Conservation (phyloP, 495 filamentous ascomycete species). For the Cercophora sp. region DNA sequence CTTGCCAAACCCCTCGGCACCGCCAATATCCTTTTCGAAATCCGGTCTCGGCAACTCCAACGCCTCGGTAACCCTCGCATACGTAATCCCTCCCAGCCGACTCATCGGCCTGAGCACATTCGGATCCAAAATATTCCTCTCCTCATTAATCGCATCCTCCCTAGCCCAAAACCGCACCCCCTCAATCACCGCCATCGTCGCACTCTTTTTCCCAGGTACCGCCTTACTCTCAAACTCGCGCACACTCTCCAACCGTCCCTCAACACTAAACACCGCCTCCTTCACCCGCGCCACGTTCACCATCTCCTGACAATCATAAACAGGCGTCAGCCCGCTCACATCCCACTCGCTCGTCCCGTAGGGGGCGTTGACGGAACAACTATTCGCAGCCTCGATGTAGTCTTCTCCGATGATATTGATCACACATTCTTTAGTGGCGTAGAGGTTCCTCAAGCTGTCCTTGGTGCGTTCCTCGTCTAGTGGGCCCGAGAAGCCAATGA, state of each 20-base stretch:
- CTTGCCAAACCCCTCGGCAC: conserved; percentile 34
- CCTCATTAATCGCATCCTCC: conserved; percentile 82
- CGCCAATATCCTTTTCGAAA: conserved; percentile 50
- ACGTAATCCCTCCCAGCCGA: conserved; percentile 80
- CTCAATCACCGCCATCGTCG: conserved; percentile 74
- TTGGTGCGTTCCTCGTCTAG: conserved; percentile 53
- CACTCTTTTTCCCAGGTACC: conserved; percentile 65
- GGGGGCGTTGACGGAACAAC: conserved; percentile 70
- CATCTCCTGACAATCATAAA: conserved; percentile 58
- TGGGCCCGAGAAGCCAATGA: conserved; percentile 64
- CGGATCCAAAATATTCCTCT: conserved; percentile 66
- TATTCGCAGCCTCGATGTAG: conserved; percentile 86
- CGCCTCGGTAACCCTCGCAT: conserved; percentile 64
- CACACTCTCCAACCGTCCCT: conserved; percentile 68
- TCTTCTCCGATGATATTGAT: conserved; percentile 86
- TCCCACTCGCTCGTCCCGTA: conserved; percentile 80
- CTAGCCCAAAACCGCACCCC: conserved; percentile 84
- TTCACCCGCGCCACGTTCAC: conserved; percentile 63
- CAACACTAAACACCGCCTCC: conserved; percentile 78
- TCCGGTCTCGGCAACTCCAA: conserved; percentile 75
- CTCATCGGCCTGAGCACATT: conserved; percentile 64
- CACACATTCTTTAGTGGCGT: conserved; percentile 66
- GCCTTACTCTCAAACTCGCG: conserved; percentile 71
- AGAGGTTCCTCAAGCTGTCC: conserved; percentile 72
- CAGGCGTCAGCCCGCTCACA: conserved; percentile 70